These are phyloP conservation scores for Cyamopsis tetragonoloba DNA, from an alignment of 306 rosid species.

Conservation along the genomic window DNA sequence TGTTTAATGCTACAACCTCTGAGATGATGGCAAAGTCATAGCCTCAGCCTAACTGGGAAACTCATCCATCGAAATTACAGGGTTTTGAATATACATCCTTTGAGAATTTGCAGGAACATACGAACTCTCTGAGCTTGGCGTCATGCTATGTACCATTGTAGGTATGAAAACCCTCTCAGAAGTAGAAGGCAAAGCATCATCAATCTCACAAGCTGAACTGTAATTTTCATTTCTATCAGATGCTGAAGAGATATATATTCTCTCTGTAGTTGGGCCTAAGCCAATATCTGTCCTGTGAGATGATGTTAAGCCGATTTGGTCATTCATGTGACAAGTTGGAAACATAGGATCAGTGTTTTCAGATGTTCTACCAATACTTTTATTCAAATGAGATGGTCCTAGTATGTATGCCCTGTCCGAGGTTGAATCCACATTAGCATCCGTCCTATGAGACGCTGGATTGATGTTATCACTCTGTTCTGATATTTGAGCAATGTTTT, in stretches of 20 bases:
- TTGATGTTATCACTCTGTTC: conserved; percentile 32
- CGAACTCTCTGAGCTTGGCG: conserved; percentile 41
- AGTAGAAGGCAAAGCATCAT: conserved; percentile 34
- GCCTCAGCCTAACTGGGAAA: conserved; percentile 47
- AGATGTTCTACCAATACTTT: conserved; percentile 24
- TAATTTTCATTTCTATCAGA: conserved; percentile 40
- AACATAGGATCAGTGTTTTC: conserved; percentile 41
- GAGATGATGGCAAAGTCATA: conserved; percentile 38
- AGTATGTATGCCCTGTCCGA: conserved; percentile 30
- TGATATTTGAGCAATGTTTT: conserved; percentile 14
- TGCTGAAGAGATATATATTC: conserved; percentile 36
- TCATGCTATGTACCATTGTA: conserved; percentile 35
- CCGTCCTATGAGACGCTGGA: conserved; percentile 26
- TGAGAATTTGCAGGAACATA: conserved; percentile 40
- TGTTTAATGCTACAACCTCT: conserved; percentile 31
- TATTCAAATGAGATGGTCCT: conserved; percentile 38
- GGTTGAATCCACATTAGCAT: conserved; percentile 29
- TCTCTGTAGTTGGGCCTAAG: conserved; percentile 38
- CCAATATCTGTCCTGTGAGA: conserved; percentile 40
- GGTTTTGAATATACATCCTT: conserved; percentile 44
- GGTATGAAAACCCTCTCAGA: conserved; percentile 41
- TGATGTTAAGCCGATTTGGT: conserved; percentile 30
- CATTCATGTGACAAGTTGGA: conserved; percentile 24
- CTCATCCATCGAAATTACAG: conserved; percentile 46
- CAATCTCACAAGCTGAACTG: conserved; percentile 33